These are phyloP conservation scores for Ogataea nonfermentans DNA, from an alignment of 805 yeast genomes.

Conservation along the genomic window DNA sequence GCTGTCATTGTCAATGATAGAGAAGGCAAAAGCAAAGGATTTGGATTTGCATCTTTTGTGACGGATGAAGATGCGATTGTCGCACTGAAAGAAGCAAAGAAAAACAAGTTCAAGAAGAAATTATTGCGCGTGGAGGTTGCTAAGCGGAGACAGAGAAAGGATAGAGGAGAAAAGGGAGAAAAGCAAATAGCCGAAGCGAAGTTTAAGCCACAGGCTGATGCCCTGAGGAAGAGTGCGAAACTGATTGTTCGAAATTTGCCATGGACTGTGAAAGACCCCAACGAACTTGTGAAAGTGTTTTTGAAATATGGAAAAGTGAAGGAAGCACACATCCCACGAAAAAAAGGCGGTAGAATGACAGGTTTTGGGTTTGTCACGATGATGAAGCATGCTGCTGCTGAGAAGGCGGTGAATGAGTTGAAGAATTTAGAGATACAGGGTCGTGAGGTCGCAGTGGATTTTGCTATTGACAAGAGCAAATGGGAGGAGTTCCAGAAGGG, in stretches of 20 bases:
- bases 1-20: conserved; percentile 85
- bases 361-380: conserved; percentile 95
- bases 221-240: conserved; percentile 64
- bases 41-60: conserved; percentile 92
- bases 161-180: conserved; percentile 10
- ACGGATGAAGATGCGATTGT: conserved; percentile 77
- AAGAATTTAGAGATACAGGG: conserved; percentile 80
- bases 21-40: conserved; percentile 80
- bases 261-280: conserved; percentile 87
- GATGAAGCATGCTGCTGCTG: conserved; percentile 76
- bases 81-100: conserved; percentile 70
- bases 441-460: conserved; percentile 90
- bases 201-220: conserved; percentile 22
- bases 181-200: conserved; percentile 30
- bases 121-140: conserved; percentile 81
- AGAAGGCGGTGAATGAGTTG: conserved; percentile 71
- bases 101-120: conserved; percentile 61
- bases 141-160: conserved; percentile 81
- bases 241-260: conserved; percentile 90
- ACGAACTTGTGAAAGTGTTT: conserved; percentile 66
- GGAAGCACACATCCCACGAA: conserved; percentile 87
- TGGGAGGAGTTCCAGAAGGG: conserved; percentile 65
- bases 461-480: conserved; percentile 82
- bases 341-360: conserved; percentile 81
- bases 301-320: conserved; percentile 79